phyloP scores from a whole-genome alignment of 1,139 yeast species.

The Nakaseomyces kungkrabaensis region DNA sequence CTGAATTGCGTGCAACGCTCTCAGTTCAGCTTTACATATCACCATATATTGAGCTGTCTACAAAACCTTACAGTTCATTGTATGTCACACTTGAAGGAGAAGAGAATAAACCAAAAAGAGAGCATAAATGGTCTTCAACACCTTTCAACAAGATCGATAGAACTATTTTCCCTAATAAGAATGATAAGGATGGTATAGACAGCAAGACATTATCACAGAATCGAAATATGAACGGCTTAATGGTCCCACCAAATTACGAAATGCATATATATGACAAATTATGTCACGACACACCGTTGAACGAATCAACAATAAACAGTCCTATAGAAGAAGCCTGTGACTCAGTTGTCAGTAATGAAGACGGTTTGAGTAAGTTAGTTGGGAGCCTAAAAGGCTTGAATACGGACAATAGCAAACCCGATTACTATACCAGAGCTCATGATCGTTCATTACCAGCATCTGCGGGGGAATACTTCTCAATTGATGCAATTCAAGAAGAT shows the following conservation, averaged over 20 bases:
- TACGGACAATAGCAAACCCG: background rate
- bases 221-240: slow-evolving; percentile 10
- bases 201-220: slow-evolving; percentile 3
- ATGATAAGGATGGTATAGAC: slow-evolving; percentile 10
- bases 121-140: background rate
- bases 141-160: background rate
- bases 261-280: slow-evolving; percentile 65
- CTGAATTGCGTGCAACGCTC: slow-evolving; percentile 58
- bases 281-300: background rate
- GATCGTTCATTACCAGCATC: background rate
- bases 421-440: background rate
- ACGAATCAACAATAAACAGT: background rate
- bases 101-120: slow-evolving; percentile 9
- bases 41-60: slow-evolving; percentile 48
- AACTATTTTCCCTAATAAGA: background rate
- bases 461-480: background rate
- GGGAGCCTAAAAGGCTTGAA: background rate
- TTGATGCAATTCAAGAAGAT: background rate
- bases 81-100: slow-evolving; percentile 14
- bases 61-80: slow-evolving; percentile 8
- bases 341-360: background rate
- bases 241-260: slow-evolving; percentile 88
- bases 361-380: background rate
- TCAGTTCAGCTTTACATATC: slow-evolving; percentile 53
- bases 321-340: background rate